Evolutionary conservation across 2,329 filamentous ascomycete genomes (phyloP).

Genomic region (Ophiostoma sp.): DNA sequence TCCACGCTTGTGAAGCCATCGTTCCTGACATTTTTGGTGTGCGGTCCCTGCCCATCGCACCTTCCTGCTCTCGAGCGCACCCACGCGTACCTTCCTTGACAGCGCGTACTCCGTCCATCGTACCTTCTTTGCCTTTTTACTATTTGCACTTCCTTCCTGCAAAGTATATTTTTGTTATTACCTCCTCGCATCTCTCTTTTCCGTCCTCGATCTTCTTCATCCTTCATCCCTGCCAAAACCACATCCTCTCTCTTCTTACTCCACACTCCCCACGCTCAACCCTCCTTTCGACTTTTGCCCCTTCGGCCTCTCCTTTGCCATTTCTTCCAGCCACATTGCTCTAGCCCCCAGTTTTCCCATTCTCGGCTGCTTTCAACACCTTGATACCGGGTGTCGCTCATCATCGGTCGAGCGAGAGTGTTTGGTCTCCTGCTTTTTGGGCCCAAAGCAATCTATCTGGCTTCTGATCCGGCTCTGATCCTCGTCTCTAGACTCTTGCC

Average conservation of each 20-base stretch:
- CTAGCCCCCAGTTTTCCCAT: not conserved
- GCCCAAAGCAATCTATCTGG: not conserved
- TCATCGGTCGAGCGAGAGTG: constrained; percentile 5
- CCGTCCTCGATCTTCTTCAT: not conserved
- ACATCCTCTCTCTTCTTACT: not conserved
- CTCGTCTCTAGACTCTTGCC: not conserved
- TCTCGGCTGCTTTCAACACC: not conserved
- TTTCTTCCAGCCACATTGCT: not conserved
- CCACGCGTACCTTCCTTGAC: not conserved
- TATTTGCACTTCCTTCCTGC: not conserved
- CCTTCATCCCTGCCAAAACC: constrained; percentile 3
- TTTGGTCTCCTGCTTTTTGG: constrained; percentile 3
- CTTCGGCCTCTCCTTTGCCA: not conserved
- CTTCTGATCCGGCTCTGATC: not conserved
- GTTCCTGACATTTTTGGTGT: not conserved
- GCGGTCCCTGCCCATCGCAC: not conserved
- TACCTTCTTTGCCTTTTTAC: not conserved
- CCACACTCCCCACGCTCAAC: not conserved
- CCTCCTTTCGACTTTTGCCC: not conserved
- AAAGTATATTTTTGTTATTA: not conserved
- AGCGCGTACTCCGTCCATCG: not conserved
- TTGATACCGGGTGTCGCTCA: not conserved
- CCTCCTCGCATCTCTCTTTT: not conserved
- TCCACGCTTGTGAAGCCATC: not conserved
- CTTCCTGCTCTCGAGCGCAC: constrained; percentile 2